These are phyloP conservation scores for Pichia terricola DNA, from an alignment of 1,139 yeast species.

Conservation along the genomic window DNA sequence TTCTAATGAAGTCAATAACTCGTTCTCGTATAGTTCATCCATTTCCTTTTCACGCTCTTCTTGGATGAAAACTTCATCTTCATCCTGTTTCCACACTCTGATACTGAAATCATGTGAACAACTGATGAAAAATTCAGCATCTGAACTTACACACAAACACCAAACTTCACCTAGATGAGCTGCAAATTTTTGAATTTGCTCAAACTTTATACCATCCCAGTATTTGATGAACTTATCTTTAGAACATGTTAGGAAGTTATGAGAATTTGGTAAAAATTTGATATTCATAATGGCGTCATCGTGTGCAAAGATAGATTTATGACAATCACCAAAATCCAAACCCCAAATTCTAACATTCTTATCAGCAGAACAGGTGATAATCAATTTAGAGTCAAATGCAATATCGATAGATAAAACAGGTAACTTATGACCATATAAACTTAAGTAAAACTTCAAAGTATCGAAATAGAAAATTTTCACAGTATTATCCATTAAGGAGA, in stretches of 20 bases:
- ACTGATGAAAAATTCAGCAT: constrained; percentile 69
- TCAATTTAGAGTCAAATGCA: constrained; percentile 74
- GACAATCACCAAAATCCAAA: constrained; percentile 96
- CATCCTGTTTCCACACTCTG: constrained; percentile 84
- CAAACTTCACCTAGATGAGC: constrained; percentile 93
- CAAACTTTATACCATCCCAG: constrained; percentile 98
- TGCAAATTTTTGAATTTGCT: constrained; percentile 76
- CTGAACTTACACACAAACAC: constrained; percentile 69
- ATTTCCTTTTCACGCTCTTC: constrained; percentile 94
- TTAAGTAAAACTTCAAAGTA: constrained; percentile 74
- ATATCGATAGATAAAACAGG: constrained; percentile 90
- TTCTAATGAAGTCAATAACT: constrained; percentile 62
- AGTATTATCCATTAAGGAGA: constrained; percentile 81
- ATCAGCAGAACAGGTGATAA: constrained; percentile 92
- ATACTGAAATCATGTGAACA: constrained; percentile 92
- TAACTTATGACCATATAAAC: constrained; percentile 89
- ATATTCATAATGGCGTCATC: constrained; percentile 92
- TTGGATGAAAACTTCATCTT: constrained; percentile 87
- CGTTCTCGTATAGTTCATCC: constrained; percentile 82
- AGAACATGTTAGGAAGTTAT: constrained; percentile 82
- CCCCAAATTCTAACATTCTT: constrained; percentile 98
- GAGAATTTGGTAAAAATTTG: constrained; percentile 70
- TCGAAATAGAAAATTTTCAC: constrained; percentile 89
- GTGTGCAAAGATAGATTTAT: constrained; percentile 90
- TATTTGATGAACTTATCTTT: constrained; percentile 86